phyloP scores from a whole-genome alignment of 176 grass and related monocot species.

The Juncus effusus region DNA sequence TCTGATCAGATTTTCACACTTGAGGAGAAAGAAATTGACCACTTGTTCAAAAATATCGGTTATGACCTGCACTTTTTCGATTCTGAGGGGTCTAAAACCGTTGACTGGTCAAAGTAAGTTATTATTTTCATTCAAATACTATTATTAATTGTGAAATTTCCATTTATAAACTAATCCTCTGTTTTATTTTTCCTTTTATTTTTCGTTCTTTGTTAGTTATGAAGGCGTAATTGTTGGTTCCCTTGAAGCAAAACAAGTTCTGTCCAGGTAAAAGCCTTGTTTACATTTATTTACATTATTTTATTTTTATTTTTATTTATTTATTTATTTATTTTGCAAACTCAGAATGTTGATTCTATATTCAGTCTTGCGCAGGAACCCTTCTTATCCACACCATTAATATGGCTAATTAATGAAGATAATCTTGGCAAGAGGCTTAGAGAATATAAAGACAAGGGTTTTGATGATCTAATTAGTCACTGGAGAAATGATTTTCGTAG shows the following conservation, averaged over 20 bases:
- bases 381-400: slow-evolving; percentile 65
- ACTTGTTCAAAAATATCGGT: slow-evolving; percentile 60
- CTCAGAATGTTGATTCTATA: slow-evolving; percentile 41
- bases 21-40: slow-evolving; percentile 42
- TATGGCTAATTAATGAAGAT: slow-evolving; percentile 96
- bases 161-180: slow-evolving; percentile 16
- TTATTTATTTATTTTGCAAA: slow-evolving; percentile 29
- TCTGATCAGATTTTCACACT: slow-evolving; percentile 63
- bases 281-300: slow-evolving; percentile 1
- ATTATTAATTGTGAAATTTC: slow-evolving; percentile 10
- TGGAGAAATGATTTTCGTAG: slow-evolving; percentile 80
- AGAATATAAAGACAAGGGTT: slow-evolving; percentile 34
- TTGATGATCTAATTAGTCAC: slow-evolving; percentile 57
- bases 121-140: not conserved
- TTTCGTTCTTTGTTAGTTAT: slow-evolving; percentile 43
- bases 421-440: slow-evolving; percentile 56
- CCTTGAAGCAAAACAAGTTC: slow-evolving; percentile 61
- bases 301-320: slow-evolving; percentile 17
- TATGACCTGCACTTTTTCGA: slow-evolving; percentile 43
- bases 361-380: slow-evolving; percentile 97
- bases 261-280: slow-evolving; percentile 55
- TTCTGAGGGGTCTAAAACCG: slow-evolving; percentile 25
- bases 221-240: slow-evolving; percentile 69
- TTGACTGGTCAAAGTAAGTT: slow-evolving; percentile 92
- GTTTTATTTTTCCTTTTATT: slow-evolving; percentile 29